Base-by-base conservation (phyloP, 148 eudicot species). In the Selenicereus undatus region DNA sequence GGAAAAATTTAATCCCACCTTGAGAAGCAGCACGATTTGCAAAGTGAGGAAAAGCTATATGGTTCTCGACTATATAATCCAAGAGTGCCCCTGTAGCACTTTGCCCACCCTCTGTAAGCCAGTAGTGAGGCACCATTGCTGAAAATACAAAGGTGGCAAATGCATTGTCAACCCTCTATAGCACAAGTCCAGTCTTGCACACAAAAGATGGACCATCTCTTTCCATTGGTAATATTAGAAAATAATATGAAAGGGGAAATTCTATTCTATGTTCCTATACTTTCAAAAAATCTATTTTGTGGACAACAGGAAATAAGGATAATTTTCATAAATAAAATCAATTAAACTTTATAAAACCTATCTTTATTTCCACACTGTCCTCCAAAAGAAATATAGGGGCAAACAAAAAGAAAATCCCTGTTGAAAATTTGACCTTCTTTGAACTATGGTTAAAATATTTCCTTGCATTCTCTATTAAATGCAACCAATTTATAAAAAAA, bases 31-130 rank as follows among this genome's bases (percentile, higher is more conserved):
- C 98, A 77, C 85, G 86, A 82, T 93, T 93, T 35, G 99, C 99
- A 76, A 95, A 91, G 71, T 83, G 90, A 74, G 89, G 91, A 81
- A 94, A 93, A 74, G 97, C 97, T 76, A 89, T 88, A 81, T 97
- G 97, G 80, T 87, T 92, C 78, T 93, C 97, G 76, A 96, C 85
- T 80, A 93, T 81, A 86, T 96, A 78, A 86, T 96, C 98, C 75
- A 96, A 84, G 51, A 96, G 88, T 72, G 95, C 95, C 79, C 99
- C 99, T 52, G 98, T 96, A 54, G 98, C 99, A 86, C 99, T 96
- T 87, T 96, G 99, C 65, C 99, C 99, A 64, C 98, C 99, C 88
- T 96, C 99, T 56, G 99, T 93, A 36, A 96, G 95, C 99, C 99
- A 96, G 81, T 83, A 96, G 81, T 90, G 88, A 72, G 99, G 99